Conservation (phyloP, 225 moss, liverwort and hornwort genomes). For the Takakia lepidozioides region DNA sequence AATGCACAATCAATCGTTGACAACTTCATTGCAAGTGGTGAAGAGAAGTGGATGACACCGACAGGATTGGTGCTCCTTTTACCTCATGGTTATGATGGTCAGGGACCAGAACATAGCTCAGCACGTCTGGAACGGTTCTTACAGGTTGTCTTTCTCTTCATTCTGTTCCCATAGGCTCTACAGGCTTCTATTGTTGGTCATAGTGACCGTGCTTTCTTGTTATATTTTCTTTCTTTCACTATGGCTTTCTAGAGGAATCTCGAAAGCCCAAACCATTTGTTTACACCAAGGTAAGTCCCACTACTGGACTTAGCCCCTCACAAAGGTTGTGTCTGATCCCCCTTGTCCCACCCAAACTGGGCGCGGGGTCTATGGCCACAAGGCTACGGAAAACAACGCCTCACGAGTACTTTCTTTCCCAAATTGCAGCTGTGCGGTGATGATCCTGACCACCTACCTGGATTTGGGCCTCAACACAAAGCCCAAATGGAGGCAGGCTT, state of each 20-base stretch:
- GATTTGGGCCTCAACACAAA: constrained; percentile 57
- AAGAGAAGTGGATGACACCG: constrained; percentile 68
- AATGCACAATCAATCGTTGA: constrained; percentile 54
- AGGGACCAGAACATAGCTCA: constrained; percentile 65
- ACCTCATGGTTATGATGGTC: constrained; percentile 58
- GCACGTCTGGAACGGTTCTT: constrained; percentile 51
- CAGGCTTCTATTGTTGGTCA: no score
- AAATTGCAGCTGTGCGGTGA: constrained; percentile 49
- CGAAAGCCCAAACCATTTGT: no score
- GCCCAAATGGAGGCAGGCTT: constrained; percentile 57
- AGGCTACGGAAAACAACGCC: no score
- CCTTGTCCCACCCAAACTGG: no score
- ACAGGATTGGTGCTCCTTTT: constrained; percentile 50
- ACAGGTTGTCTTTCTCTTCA: constrained; percentile 24
- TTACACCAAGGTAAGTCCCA: no score
- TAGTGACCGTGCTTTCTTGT: no score
- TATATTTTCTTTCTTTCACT: no score
- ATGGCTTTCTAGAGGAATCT: no score
- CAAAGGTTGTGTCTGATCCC: no score
- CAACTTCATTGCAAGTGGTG: constrained; percentile 53
- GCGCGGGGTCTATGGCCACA: no score
- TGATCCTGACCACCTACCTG: constrained; percentile 58
- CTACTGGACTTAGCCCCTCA: no score
- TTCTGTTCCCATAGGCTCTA: constrained; percentile 7
- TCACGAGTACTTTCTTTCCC: no score